Evolutionary conservation across 192 early-diverging fungal genomes (phyloP).

Genomic region (Chytriomyces confervae): DNA sequence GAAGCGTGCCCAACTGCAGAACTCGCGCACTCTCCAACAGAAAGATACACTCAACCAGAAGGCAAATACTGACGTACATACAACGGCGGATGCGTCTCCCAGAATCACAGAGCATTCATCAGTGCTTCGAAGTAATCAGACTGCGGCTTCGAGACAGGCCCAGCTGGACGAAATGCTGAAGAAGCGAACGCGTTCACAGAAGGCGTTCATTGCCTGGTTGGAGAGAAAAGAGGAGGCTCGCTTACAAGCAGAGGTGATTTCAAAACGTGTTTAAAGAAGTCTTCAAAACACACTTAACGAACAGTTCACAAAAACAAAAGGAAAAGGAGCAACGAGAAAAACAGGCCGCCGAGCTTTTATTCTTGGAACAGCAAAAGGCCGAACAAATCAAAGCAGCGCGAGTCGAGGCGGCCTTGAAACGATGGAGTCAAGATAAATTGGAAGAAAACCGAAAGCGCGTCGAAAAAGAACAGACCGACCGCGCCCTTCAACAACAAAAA

Average conservation of each 20-base stretch:
- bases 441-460: neutral
- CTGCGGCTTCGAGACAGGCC: neutral
- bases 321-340: neutral
- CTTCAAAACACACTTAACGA: neutral
- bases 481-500: conserved; percentile 3
- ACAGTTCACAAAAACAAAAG: neutral
- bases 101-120: neutral
- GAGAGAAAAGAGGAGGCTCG: conserved; percentile 6
- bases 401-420: neutral
- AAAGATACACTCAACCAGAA: neutral
- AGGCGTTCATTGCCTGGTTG: conserved; percentile 26
- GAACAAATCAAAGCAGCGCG: neutral
- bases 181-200: neutral
- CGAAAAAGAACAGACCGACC: neutral
- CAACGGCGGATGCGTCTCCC: neutral
- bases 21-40: neutral
- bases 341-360: neutral
- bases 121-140: too few species aligned
- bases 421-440: conserved; percentile 2
- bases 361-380: neutral
- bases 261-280: neutral
- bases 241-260: neutral
- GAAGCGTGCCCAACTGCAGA: neutral
- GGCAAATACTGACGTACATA: neutral
- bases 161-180: neutral